phyloP scores from a whole-genome alignment of 768 basidiomycete species.

The Xanthoconium purpureum region DNA sequence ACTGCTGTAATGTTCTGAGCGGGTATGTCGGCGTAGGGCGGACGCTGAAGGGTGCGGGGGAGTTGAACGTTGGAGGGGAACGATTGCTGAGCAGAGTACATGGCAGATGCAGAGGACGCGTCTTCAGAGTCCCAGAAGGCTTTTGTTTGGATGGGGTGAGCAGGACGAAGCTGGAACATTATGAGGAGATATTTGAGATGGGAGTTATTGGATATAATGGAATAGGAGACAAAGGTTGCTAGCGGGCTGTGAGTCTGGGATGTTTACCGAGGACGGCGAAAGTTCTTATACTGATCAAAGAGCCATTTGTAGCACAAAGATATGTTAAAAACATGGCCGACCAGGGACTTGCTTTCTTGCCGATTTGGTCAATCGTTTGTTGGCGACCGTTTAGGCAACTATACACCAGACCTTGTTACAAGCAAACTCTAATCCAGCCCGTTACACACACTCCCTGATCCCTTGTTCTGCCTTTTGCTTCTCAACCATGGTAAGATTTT shows the following conservation, averaged over 20 bases:
- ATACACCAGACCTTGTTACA: conserved; percentile 10
- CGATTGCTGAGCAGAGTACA: conserved; percentile 30
- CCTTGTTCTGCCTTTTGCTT: conserved; percentile 31
- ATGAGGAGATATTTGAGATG: conserved; percentile 12
- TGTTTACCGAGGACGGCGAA: conserved; percentile 8
- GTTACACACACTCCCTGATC: conserved; percentile 9
- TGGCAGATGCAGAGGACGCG: conserved; percentile 21
- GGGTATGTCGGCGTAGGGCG: conserved; percentile 55
- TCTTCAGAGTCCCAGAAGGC: conserved; percentile 36
- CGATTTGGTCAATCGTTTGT: conserved; percentile 37
- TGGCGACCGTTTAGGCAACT: conserved; percentile 29
- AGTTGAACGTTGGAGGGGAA: conserved; percentile 51
- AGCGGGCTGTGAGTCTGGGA: conserved; percentile 16
- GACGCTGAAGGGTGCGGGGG: conserved; percentile 67
- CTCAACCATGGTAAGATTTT: conserved; percentile 1
- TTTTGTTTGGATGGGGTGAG: conserved; percentile 36
- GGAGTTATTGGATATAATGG: conserved; percentile 17
- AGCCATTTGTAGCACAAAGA: conserved; percentile 33
- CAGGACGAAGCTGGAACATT: conserved; percentile 36
- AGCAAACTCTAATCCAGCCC: conserved; percentile 20
- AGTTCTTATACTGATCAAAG: conserved; percentile 29
- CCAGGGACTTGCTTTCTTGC: conserved; percentile 25
- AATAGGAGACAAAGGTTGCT: conserved; percentile 18
- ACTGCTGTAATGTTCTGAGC: conserved; percentile 53
- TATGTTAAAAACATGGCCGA: conserved; percentile 25